Evolutionary conservation across 2,329 filamentous ascomycete genomes (phyloP), one percentile per base, ranked within the genome.

Genomic region (Chalaropsis thielavioides): DNA sequence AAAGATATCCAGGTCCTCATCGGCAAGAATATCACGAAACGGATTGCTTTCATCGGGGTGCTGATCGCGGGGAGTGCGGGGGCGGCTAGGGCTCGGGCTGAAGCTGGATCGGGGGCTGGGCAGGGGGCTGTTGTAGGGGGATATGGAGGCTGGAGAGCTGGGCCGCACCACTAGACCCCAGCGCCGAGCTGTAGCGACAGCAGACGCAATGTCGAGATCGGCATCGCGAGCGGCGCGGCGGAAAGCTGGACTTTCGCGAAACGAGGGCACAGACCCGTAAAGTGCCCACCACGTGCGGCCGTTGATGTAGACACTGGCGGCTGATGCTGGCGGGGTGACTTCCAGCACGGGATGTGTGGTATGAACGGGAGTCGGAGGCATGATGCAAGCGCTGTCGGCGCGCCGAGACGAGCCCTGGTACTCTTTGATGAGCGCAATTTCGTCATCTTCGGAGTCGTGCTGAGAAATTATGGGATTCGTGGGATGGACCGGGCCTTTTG

Each of bases 1-100:
- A 7, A 66, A 66, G 1, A 66, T 58, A 1, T 64, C 65, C 13
- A 66, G n/a, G 62, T 66, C 65, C 43, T 66, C 62, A 24, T 66
- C 65, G n/a, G 41, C 65, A 6, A 66, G 31, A 22, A 66, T 66
- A 2, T 66, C 65, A 2, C 62, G 31, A 22, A 66, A 66, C 10
- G 65, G 65, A 38, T 66, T 66, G 61, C 43, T 58, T 19, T 58
- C 27, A 7, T 59, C 49, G 11, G 27, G 27, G 11, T 8, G 22
- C 3, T 51, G 41, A 1, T 54, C 38, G 7, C 56, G 22, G 2
- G 43, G 35, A 2, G 64, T 66, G 15, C 51, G 60, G 6, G 61
- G 64, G 31, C 61, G 61, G 10, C 27, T 24, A 13, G 61, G 11
- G 27, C 51, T 59, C 13, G 51, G 61, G 3, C 58, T 54, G 3